Base-by-base conservation (phyloP, 192 early-diverging fungal species). In the Backusella psychrophila region DNA sequence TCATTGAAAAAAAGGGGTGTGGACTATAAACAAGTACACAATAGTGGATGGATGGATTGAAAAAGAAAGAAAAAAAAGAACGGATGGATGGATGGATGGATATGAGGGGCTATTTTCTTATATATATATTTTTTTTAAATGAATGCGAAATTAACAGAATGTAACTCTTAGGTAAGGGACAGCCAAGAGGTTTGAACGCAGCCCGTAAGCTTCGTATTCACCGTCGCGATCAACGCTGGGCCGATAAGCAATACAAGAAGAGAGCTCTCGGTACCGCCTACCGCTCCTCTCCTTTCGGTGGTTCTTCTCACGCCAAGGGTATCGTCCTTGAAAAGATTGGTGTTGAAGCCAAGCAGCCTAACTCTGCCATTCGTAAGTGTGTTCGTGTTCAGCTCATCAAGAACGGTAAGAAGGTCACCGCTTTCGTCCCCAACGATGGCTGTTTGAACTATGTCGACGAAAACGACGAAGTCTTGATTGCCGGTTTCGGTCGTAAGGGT, bases 291-390 rank as follows among this genome's bases (percentile, higher is more conserved):
- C 98, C 98, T 46, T 99, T 99, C 90, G 97, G 95, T 90, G 98
- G 97, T 76, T 94, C 98, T 72, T 99, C 98, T 73, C 98, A 99
- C 89, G 98, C 98, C 87, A 99, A 99, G 95, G 98, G 98, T 78
- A 99, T 99, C 85, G 97, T 99, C 76, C 92, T 99, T 78, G 98
- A 99, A 91, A 99, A 99, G 93, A 99, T 99, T 88, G 98, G 97
- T 94, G 95, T 99, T 84, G 98, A 99, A 91, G 96, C 98, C 86
- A 99, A 99, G 89, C 98, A 99, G 88, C 98, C 98, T 86, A 99
- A 99, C 95, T 99, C 98, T 90, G 98, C 98, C 78, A 99, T 99
- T 93, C 96, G 98, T 89, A 99, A 99, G 92, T 98, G 97, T 90
- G 96, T 99, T 79, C 96, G 98, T 95, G 97, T 97, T 79, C 98